A percentile compares a stretch with the other conserved stretches of the same genome.
Evolutionary conservation across 1,284 basidiomycete genomes (phyloP).

Genomic region (Irpex sp.): DNA sequence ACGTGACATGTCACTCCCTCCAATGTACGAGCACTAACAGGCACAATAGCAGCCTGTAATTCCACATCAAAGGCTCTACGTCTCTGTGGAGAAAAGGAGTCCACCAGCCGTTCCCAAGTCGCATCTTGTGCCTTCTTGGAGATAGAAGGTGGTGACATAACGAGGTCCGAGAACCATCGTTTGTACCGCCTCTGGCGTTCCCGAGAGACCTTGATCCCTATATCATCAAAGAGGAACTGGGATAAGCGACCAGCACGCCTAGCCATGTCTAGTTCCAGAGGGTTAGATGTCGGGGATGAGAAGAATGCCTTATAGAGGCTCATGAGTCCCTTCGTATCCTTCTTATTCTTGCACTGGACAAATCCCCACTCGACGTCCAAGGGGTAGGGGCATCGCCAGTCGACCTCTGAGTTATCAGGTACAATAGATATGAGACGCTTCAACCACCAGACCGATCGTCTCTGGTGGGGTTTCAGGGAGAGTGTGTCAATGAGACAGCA

Average conservation of each 20-base stretch:
- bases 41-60: too few species aligned
- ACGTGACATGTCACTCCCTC: too few species aligned
- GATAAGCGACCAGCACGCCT: conserved; percentile 30
- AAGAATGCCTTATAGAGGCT: conserved; percentile 30
- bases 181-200: background rate
- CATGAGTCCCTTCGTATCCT: conserved; percentile 26
- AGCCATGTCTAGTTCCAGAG: conserved; percentile 33
- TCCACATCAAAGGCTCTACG: too few species aligned
- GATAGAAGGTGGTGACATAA: background rate
- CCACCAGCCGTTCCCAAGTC: too few species aligned
- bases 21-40: too few species aligned
- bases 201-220: background rate
- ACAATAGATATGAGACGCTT: background rate
- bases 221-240: conserved; percentile 16
- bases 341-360: conserved; percentile 25
- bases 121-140: too few species aligned
- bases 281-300: conserved; percentile 18
- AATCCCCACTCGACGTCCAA: conserved; percentile 33
- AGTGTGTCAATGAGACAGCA: background rate
- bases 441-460: background rate
- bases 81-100: too few species aligned
- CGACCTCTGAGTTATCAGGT: background rate
- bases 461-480: background rate
- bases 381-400: background rate
- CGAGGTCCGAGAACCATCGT: background rate